These are phyloP conservation scores for Nitzschia sp. DNA, from an alignment of 108 stramenopile genomes.

Conservation along the genomic window DNA sequence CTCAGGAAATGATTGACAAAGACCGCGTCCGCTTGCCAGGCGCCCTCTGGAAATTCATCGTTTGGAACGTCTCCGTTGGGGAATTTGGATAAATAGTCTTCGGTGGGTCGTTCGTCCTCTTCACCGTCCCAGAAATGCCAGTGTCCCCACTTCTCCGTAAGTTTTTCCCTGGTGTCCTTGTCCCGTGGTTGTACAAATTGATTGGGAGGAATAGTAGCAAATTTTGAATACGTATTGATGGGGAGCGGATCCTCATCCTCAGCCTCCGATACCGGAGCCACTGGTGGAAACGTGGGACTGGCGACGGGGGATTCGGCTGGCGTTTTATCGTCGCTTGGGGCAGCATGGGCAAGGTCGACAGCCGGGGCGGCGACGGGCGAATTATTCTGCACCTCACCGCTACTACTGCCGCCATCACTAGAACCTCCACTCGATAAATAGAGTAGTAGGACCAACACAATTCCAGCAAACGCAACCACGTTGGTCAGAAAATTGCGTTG, in stretches of 20 bases:
- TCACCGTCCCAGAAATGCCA: slow-evolving; percentile 76
- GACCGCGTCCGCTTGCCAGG: slow-evolving; percentile 86
- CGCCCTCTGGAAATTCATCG: slow-evolving; percentile 64
- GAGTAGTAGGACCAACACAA: too few species aligned
- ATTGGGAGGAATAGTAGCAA: slow-evolving; percentile 25
- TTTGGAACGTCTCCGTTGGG: slow-evolving; percentile 57
- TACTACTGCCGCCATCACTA: too few species aligned
- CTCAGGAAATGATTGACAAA: slow-evolving; percentile 73
- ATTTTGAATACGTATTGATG: slow-evolving; percentile 12
- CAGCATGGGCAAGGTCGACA: too few species aligned
- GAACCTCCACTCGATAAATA: too few species aligned
- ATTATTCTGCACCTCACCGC: too few species aligned
- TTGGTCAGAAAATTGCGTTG: too few species aligned
- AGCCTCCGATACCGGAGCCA: background rate
- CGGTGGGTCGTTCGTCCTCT: slow-evolving; percentile 54
- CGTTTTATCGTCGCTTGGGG: background rate
- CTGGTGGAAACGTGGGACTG: background rate
- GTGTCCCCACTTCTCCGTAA: slow-evolving; percentile 42
- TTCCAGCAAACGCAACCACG: too few species aligned
- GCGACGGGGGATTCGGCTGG: background rate
- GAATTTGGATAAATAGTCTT: slow-evolving; percentile 48
- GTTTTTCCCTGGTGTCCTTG: slow-evolving; percentile 10
- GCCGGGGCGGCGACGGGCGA: too few species aligned
- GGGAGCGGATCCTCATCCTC: slow-evolving; percentile 1
- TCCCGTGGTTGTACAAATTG: slow-evolving; percentile 7